Evolutionary conservation across 305 asterid genomes (phyloP), one percentile per base, ranked within the genome.

Genomic region (Fraxinus albicans): DNA sequence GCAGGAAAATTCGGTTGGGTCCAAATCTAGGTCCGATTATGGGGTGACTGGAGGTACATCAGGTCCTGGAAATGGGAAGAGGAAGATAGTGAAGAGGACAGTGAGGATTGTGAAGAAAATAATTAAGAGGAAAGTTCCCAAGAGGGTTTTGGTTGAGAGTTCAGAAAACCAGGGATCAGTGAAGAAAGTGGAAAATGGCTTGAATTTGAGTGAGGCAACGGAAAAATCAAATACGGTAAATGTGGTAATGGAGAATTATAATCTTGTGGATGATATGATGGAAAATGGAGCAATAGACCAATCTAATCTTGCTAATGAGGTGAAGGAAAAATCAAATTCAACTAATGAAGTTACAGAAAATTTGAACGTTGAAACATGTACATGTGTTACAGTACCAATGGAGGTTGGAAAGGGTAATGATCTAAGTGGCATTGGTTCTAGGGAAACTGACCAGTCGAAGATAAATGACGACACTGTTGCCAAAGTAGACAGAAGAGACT

Each of bases 121-220:
- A 55, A 88, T 92, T 81, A 92, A 87, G 91, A 90, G 81, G 91
- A 87, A 82, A 86, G 98, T 94, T 77, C 90, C 90, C 6, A 92
- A 89, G 88, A 89, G 86, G 86, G 80, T 78, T 79, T 73, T 86
- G 17, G 79, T 33, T 42, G 72, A 70, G 67, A 80, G 80, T 81
- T 81, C 60, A 10, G 85, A 38, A 21, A 80, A 38, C 83, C 86
- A 44, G 80, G 87, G 78, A 77, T 73, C 69, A 60, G 21, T 53
- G 42, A 86, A 80, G 84, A 77, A 79, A 58, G 82, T 34, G 53
- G 80, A 76, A 60, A 74, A 67, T 31, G 79, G 69, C 21, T 78
- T 44, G 50, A 31, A 53, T 50, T 76, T 53, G 75, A 74, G 47
- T 25, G 83, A 82, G 86, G 81, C 84, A 47, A 82, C 79, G 15